These are phyloP conservation scores for Penicillium janthinellum DNA, from an alignment of 2,329 filamentous ascomycete species.

Conservation along the genomic window DNA sequence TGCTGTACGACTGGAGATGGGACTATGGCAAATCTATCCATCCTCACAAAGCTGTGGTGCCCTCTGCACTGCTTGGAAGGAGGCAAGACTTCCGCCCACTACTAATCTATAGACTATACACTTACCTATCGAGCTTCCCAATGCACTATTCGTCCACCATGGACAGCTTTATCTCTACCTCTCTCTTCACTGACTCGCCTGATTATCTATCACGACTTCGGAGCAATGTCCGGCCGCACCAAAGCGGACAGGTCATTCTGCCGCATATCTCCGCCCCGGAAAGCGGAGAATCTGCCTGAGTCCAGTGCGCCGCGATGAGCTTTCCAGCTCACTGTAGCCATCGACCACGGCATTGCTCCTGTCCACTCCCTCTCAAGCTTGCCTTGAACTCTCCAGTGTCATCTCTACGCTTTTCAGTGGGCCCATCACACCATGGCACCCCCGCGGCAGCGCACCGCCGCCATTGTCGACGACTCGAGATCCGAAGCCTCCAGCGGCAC, in stretches of 20 bases:
- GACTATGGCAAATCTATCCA: too few species aligned
- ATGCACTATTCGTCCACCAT: not conserved
- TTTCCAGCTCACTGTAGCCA: not conserved
- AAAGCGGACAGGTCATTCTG: conserved; percentile 30
- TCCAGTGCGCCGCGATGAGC: conserved; percentile 14
- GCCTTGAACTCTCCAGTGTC: conserved; percentile 3
- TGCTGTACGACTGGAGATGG: not conserved
- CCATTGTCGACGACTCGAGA: conserved; percentile 48
- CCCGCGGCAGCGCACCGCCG: conserved; percentile 46
- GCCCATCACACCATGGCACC: conserved; percentile 43
- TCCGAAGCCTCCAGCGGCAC: conserved; percentile 51
- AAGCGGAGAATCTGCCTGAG: conserved; percentile 22
- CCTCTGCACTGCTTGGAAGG: too few species aligned
- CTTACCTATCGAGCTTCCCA: not conserved
- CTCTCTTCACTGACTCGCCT: not conserved
- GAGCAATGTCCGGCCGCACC: conserved; percentile 16
- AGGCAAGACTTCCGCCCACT: too few species aligned
- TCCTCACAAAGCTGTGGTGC: too few species aligned
- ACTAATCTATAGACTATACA: not conserved
- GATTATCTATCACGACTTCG: conserved; percentile 5
- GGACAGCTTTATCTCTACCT: not conserved
- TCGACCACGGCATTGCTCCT: conserved; percentile 7
- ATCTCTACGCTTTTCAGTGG: conserved; percentile 9
- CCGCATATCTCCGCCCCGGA: conserved; percentile 34
- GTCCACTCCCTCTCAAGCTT: not conserved